phyloP scores from a whole-genome alignment of 805 yeast species.

The Metschnikowia kunwiensis region DNA sequence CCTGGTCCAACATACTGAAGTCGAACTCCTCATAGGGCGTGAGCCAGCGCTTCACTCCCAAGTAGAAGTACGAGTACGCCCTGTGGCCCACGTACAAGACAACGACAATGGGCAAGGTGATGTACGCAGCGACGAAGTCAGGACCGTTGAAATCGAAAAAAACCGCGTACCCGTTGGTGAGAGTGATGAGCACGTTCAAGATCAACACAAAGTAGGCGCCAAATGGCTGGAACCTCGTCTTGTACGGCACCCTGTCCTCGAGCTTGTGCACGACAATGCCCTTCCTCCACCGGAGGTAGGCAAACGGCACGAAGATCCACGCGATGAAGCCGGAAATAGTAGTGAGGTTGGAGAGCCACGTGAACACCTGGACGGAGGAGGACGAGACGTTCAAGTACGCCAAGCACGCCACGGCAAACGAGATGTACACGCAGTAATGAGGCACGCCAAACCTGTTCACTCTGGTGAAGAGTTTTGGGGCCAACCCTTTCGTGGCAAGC shows the following conservation, averaged over 20 bases:
- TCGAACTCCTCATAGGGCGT: constrained; percentile 58
- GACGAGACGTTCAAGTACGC: constrained; percentile 55
- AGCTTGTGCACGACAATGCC: constrained; percentile 55
- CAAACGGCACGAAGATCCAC: constrained; percentile 53
- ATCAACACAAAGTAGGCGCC: constrained; percentile 54
- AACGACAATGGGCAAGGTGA: constrained; percentile 58
- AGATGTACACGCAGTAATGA: constrained; percentile 29
- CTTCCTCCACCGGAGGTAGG: constrained; percentile 61
- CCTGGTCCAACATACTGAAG: constrained; percentile 55
- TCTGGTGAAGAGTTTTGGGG: constrained; percentile 14
- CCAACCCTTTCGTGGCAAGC: constrained; percentile 17
- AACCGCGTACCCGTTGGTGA: constrained; percentile 73
- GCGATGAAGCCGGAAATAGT: constrained; percentile 66
- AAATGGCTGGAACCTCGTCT: constrained; percentile 53
- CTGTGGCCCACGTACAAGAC: constrained; percentile 59
- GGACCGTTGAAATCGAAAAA: constrained; percentile 55
- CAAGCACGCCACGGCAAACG: constrained; percentile 42
- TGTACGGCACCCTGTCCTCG: constrained; percentile 55
- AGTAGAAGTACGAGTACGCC: constrained; percentile 31
- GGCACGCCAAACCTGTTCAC: constrained; percentile 46
- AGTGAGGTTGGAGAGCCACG: constrained; percentile 65
- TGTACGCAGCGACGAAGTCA: constrained; percentile 70
- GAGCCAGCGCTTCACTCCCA: constrained; percentile 36
- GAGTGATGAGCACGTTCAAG: constrained; percentile 48
- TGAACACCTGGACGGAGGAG: constrained; percentile 51